Conservation (phyloP, 306 rosid genomes). For the Sophora flavescens region DNA sequence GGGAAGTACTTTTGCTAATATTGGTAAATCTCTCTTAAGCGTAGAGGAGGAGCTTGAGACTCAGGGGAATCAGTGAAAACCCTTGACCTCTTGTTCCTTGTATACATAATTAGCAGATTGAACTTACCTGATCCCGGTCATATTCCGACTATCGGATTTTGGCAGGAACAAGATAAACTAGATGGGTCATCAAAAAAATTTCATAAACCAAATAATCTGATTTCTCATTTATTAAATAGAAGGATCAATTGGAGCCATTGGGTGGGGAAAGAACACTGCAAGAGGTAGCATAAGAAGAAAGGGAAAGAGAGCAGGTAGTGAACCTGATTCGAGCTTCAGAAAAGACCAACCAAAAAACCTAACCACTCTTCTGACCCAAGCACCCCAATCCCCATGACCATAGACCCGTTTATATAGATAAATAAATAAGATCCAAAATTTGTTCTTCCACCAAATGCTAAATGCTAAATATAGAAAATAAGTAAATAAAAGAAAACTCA, state of each 20-base stretch:
- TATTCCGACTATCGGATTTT: no score
- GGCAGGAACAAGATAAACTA: no score
- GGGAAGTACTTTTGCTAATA: no score
- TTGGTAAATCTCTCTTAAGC: no score
- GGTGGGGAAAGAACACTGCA: background rate
- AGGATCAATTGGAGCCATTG: background rate
- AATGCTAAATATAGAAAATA: constrained; percentile 5
- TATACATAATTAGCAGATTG: no score
- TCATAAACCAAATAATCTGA: background rate
- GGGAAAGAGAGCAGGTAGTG: constrained; percentile 10
- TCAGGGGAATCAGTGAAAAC: no score
- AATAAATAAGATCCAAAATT: constrained; percentile 6
- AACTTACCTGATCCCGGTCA: no score
- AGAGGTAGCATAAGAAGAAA: background rate
- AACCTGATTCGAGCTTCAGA: constrained; percentile 41
- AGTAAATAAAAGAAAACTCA: background rate
- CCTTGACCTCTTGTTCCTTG: no score
- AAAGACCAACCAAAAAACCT: constrained; percentile 50
- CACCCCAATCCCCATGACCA: constrained; percentile 36
- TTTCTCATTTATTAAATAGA: constrained; percentile 5
- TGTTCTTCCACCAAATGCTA: constrained; percentile 44
- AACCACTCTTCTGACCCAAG: constrained; percentile 42
- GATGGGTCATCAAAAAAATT: background rate
- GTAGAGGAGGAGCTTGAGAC: no score
- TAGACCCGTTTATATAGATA: constrained; percentile 51